Conservation (phyloP, 257 asterid genomes). For the Henckelia pumila region DNA sequence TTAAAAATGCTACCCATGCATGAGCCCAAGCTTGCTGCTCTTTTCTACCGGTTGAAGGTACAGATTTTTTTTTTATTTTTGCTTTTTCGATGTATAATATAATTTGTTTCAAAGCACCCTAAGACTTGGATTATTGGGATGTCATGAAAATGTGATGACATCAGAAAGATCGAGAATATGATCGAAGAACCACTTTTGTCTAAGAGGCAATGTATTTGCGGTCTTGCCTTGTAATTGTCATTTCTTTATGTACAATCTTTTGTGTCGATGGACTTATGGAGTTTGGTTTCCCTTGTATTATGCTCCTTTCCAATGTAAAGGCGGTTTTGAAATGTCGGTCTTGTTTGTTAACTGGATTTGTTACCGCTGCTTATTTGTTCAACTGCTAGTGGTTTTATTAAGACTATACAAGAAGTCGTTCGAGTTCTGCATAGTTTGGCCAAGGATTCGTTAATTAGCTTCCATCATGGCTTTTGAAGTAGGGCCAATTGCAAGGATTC, state of each 20-base stretch:
- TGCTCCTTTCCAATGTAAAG: constrained; percentile 5
- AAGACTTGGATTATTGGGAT: constrained; percentile 17
- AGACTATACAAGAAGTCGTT: not conserved
- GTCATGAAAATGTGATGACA: constrained; percentile 38
- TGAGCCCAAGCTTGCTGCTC: constrained; percentile 30
- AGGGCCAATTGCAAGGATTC: not conserved
- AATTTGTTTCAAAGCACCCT: constrained; percentile 16
- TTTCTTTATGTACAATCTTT: constrained; percentile 11
- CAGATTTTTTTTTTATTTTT: constrained; percentile 15
- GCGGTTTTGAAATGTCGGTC: not conserved
- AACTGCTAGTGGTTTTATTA: not conserved
- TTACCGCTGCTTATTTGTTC: not conserved
- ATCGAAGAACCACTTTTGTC: constrained; percentile 20
- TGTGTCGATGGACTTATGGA: constrained; percentile 7
- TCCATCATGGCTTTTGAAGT: not conserved
- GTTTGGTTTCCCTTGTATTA: constrained; percentile 9
- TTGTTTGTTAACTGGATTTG: not conserved
- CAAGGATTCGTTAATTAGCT: too few relatives aligned
- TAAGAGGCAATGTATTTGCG: constrained; percentile 29
- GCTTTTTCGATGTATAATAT: constrained; percentile 32
- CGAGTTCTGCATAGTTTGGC: not conserved
- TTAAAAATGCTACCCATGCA: constrained; percentile 28
- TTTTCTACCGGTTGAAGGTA: constrained; percentile 27
- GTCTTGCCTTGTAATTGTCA: constrained; percentile 30
- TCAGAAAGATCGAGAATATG: constrained; percentile 28